A percentile compares a stretch with the other conserved stretches of the same genome.
These are phyloP conservation scores for Chionographis japonica DNA, from an alignment of 106 monocot genomes.

Conservation along the genomic window DNA sequence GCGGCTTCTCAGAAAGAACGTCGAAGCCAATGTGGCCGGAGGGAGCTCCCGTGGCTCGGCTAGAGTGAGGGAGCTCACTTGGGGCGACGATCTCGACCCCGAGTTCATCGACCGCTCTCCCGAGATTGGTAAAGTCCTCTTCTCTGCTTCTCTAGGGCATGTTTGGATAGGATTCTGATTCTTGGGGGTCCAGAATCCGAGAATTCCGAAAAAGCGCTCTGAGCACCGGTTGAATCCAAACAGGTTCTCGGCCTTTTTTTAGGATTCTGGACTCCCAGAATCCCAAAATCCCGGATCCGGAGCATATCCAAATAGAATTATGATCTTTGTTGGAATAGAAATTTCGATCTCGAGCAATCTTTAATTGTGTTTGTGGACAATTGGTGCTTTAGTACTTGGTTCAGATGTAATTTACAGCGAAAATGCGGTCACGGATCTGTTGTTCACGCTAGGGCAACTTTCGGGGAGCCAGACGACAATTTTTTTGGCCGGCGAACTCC, in stretches of 20 bases:
- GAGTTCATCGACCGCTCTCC: constrained; percentile 48
- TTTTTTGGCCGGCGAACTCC: constrained; percentile 78
- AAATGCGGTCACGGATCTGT: constrained; percentile 58
- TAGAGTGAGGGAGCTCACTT: constrained; percentile 71
- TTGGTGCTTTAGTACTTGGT: constrained; percentile 52
- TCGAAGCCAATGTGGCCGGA: constrained; percentile 46
- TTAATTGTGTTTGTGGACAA: background rate
- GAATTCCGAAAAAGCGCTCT: too few relatives aligned
- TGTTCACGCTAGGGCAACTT: constrained; percentile 59
- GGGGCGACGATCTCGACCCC: constrained; percentile 71
- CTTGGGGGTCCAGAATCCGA: too few relatives aligned
- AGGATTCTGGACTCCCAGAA: too few relatives aligned
- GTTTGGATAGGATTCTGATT: too few relatives aligned
- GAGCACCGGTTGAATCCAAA: too few relatives aligned
- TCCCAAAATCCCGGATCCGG: too few relatives aligned
- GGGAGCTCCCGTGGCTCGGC: constrained; percentile 42
- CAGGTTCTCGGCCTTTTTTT: too few relatives aligned
- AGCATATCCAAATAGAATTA: too few relatives aligned
- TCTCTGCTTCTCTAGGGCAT: background rate
- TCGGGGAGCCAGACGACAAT: constrained; percentile 65
- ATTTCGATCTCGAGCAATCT: too few relatives aligned
- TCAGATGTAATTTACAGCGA: constrained; percentile 96
- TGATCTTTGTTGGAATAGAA: too few relatives aligned
- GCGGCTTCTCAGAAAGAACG: constrained; percentile 75
- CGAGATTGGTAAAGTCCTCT: constrained; percentile 38